Conservation (phyloP, 257 asterid genomes). For the Fraxinus americana region DNA sequence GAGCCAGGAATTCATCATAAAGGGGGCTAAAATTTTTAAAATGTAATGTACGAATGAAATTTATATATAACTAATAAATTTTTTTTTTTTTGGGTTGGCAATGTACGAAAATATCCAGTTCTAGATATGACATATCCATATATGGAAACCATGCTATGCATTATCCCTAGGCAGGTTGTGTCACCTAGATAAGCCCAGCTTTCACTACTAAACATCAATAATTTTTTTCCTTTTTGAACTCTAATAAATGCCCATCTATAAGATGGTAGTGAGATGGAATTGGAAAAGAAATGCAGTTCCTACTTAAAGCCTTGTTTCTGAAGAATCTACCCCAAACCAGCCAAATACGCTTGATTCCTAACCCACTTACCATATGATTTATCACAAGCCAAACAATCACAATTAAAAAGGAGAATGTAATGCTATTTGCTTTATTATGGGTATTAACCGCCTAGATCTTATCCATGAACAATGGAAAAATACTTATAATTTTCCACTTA, state of each 20-base stretch:
- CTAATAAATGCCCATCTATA: background rate
- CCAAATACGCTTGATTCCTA: background rate
- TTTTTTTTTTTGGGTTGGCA: no score
- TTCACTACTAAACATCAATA: background rate
- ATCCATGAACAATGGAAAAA: background rate
- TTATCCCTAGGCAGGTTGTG: background rate
- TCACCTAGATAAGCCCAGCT: background rate
- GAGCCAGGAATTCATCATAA: no score
- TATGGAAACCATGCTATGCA: no score
- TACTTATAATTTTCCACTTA: background rate
- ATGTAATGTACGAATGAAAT: no score
- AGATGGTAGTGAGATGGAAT: background rate
- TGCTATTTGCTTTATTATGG: background rate
- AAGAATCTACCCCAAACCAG: background rate
- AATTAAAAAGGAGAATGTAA: no score
- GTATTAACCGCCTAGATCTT: background rate
- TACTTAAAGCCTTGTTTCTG: background rate
- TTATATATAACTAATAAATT: no score
- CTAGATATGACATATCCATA: no score
- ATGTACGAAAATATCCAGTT: no score
- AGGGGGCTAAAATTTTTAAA: no score
- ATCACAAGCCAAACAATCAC: background rate
- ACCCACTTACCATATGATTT: background rate
- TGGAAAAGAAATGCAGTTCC: background rate
- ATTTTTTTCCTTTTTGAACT: background rate